Evolutionary conservation across 495 filamentous ascomycete genomes (phyloP).

Genomic region (Aspergillus heteromorphus): DNA sequence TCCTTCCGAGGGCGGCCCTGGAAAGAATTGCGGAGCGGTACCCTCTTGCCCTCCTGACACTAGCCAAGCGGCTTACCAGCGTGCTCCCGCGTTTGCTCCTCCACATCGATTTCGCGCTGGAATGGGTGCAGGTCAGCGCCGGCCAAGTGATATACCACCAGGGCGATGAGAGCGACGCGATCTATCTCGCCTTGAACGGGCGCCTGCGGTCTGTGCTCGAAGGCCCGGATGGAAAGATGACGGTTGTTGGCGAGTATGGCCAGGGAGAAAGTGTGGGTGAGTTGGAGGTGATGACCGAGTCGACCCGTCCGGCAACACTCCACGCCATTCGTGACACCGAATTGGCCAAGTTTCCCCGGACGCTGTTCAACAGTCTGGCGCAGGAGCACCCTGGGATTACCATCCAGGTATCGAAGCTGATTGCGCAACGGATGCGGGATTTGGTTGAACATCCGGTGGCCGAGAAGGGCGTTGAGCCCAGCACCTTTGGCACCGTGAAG

Average conservation of each 20-base stretch:
- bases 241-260: conserved; percentile 86
- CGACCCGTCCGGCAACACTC: conserved; percentile 76
- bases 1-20: conserved; percentile 78
- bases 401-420: conserved; percentile 98
- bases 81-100: conserved; percentile 86
- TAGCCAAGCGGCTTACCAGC: conserved; percentile 90
- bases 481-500: conserved; percentile 52
- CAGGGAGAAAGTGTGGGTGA: conserved; percentile 98
- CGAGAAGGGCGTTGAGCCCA: conserved; percentile 58
- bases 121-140: conserved; percentile 95
- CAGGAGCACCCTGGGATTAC: conserved; percentile 97
- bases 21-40: conserved; percentile 90
- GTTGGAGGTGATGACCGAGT: conserved; percentile 94
- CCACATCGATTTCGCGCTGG: conserved; percentile 95
- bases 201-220: conserved; percentile 77
- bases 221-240: conserved; percentile 71
- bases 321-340: conserved; percentile 97
- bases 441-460: conserved; percentile 75
- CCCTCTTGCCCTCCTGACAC: conserved; percentile 84
- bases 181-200: conserved; percentile 95
- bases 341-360: conserved; percentile 90
- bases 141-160: conserved; percentile 93
- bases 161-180: conserved; percentile 93
- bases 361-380: conserved; percentile 93
- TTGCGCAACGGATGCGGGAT: conserved; percentile 88